Evolutionary conservation across 2,329 filamentous ascomycete genomes (phyloP), one percentile per base, ranked within the genome.

Genomic region (Aspergillus puulaauensis): DNA sequence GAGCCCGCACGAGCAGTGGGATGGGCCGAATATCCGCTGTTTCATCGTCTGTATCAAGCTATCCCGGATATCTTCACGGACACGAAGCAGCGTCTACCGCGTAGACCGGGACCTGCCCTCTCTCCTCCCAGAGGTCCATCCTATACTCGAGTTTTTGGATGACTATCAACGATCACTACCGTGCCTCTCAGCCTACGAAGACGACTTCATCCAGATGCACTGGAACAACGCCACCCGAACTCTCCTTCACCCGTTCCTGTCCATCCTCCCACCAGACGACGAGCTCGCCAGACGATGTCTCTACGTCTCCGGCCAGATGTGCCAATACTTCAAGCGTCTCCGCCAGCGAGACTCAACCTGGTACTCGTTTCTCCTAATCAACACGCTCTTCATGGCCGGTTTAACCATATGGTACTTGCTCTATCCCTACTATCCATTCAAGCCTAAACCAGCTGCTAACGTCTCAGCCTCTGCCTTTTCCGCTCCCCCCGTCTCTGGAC

Each of bases 291-390:
- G 44, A 3, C 61, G 40, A 4, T 66, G 64, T 9, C 46, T 66
- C 0, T 47, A 51, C 2, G 60, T 57, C 0, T 65, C 63, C 0
- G 65, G 65, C 0, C 57, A 61, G 44, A 64, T 66, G 60, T 66
- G 64, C 35, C 65, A 66, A 37, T 61, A 60, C 4, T 68, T 68
- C 37, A 66, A 66, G 46, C 93, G 93, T 70, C 92, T 97, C 52
- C 95, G 95, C 68, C 95, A 99, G 73, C 92, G 96, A 0, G 95
- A 98, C 79, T 97, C 97, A 67, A 97, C 97, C 68, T 98, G 85
- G 73, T 98, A 99, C 74, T 98, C 52, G 4, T 98, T 46, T 93
- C 93, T 73, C 97, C 93, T 1, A 69, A 93, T 93, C 79, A 99
- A 98, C 80, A 98, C 98, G 76, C 97, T 93, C 68, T 98, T 96